Evolutionary conservation across 2,329 filamentous ascomycete species (phyloP), one percentile per base, ranked within the genome.

Genomic region (Exutisphaerella laricina): DNA sequence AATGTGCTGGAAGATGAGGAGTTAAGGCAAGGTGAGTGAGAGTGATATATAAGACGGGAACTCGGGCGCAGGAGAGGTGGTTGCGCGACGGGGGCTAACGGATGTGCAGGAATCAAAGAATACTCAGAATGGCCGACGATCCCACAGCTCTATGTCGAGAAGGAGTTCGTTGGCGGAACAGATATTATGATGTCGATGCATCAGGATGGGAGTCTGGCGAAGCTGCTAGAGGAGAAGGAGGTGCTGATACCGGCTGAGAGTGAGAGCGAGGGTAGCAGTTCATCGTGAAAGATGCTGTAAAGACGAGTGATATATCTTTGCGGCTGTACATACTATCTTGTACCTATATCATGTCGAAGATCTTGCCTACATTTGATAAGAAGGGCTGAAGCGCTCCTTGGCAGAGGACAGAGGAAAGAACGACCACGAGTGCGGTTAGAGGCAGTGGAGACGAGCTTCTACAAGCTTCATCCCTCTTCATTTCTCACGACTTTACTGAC

Each of bases 111-210:
- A 39, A 95, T 98, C 72, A 98, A 98, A 71, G 90, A 98, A 70
- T 98, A 92, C 74, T 95, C 89, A 1, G 92, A 97, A 64, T 98
- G 92, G 92, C 92, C 92, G 10, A 98, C 92, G 14, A 97, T 98
- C 64, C 92, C 92, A 5, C 92, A 98, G 68, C 76, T 98, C 13
- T 98, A 97, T 68, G 75, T 98, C 39, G 80, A 94, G 51, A 90
- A 90, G 70, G 90, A 98, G 65, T 98, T 98, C 64, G 75, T 98
- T 34, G 92, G 92, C 42, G 92, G 92, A n/a, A 96, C 89, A 65
- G 92, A 98, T 67, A 98, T 98, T 53, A 68, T 98, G 57, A 84
- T 97, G 65, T 85, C 84, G 2, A 97, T 98, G 92, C 90, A 97
- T 71, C 86, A 96, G 70, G 94, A 87, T 61, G 92, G 92, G 20